phyloP scores from a whole-genome alignment of 176 grass and related monocot species.

The Hordeum marinum region DNA sequence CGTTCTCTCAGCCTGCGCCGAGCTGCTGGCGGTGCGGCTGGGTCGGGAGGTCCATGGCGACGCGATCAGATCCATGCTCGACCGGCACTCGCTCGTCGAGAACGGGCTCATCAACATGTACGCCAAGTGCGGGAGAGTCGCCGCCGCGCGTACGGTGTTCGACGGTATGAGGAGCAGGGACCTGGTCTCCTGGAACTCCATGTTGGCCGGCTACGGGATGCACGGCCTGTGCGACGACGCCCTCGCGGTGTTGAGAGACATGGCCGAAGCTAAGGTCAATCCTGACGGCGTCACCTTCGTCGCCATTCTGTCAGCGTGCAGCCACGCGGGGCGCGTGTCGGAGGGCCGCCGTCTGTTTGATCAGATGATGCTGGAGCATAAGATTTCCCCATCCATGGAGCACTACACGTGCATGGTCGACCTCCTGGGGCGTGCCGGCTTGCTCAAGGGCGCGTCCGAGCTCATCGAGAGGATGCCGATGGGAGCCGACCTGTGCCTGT shows the following conservation, averaged over 20 bases:
- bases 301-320: conserved; percentile 36
- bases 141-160: conserved; percentile 23
- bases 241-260: conserved; percentile 21
- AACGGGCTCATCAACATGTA: conserved; percentile 57
- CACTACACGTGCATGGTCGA: conserved; percentile 74
- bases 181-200: conserved; percentile 69
- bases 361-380: conserved; percentile 33
- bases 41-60: conserved; percentile 53
- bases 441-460: conserved; percentile 34
- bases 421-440: conserved; percentile 48
- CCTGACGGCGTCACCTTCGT: conserved; percentile 48
- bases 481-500: conserved; percentile 38
- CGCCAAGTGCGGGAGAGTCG: conserved; percentile 36
- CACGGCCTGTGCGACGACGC: conserved; percentile 51
- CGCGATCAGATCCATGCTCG: conserved; percentile 17
- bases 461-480: conserved; percentile 46
- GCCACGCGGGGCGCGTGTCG: conserved; percentile 36
- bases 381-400: conserved; percentile 44
- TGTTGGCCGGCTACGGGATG: conserved; percentile 45
- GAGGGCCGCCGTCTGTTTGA: conserved; percentile 51
- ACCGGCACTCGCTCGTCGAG: conserved; percentile 16
- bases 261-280: conserved; percentile 17
- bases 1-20: conserved; percentile 45
- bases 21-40: conserved; percentile 31
- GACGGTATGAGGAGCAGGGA: conserved; percentile 35